Percentiles rank a stretch among this genome's conserved stretches.
Conservation (phyloP, 2,329 filamentous ascomycete species). For the Clarireedia homoeocarpa region DNA sequence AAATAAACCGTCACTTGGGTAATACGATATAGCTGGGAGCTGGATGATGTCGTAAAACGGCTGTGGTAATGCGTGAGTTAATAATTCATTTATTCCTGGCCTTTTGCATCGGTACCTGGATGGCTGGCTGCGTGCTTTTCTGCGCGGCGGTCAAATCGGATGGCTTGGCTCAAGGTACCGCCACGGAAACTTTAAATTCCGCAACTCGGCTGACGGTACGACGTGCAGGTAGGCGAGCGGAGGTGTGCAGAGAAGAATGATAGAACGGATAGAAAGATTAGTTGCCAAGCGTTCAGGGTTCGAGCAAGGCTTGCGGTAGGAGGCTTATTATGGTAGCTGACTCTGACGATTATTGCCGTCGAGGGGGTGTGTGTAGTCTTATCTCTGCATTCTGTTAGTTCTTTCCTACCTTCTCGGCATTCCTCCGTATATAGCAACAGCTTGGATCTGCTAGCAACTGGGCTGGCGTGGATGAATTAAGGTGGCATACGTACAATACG, state of each 20-base stretch:
- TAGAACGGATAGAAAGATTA: no score
- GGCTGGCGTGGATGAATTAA: no score
- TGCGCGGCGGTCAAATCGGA: slow-evolving; percentile 1
- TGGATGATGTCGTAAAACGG: no score
- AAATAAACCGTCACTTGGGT: no score
- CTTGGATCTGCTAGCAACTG: no score
- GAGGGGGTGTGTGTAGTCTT: not conserved
- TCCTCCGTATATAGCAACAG: not conserved
- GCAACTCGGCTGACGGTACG: not conserved
- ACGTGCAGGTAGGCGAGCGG: no score
- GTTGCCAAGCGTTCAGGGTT: no score
- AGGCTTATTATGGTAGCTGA: not conserved
- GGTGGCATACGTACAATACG: not conserved
- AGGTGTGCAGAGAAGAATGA: no score
- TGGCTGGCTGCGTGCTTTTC: not conserved
- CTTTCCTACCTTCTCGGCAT: not conserved
- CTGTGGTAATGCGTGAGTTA: no score
- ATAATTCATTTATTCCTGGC: no score
- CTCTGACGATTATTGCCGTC: not conserved
- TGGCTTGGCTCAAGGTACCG: not conserved
- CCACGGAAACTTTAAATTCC: not conserved
- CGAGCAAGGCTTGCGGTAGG: not conserved
- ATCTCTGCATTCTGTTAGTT: not conserved
- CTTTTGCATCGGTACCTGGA: not conserved
- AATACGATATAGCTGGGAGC: no score